Conservation (phyloP, 2,329 filamentous ascomycete genomes). For the Dactylellina sp. region DNA sequence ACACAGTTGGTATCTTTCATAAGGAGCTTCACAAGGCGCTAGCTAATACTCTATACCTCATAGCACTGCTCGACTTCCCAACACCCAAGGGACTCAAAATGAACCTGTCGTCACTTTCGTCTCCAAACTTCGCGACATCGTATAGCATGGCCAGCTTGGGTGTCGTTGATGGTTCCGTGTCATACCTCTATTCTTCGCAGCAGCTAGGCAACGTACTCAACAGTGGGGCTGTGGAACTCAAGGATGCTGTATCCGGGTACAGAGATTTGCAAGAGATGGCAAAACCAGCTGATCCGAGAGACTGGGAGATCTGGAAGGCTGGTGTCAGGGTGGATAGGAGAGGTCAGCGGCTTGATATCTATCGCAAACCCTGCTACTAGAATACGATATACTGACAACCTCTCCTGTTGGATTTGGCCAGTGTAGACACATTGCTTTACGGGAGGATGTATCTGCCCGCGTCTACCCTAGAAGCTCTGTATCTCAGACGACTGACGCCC, state of each 20-base stretch:
- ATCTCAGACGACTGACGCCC: constrained; percentile 81
- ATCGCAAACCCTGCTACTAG: too few species aligned
- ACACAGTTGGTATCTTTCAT: constrained; percentile 62
- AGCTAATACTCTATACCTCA: constrained; percentile 38
- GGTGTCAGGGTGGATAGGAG: constrained; percentile 68
- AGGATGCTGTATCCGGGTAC: constrained; percentile 83
- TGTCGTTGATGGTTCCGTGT: constrained; percentile 94
- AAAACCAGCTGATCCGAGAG: constrained; percentile 67
- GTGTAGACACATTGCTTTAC: constrained; percentile 74
- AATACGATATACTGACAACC: constrained; percentile 24
- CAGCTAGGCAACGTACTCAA: constrained; percentile 75
- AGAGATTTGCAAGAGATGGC: constrained; percentile 77
- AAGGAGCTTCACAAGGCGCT: not conserved
- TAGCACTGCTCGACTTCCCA: constrained; percentile 86
- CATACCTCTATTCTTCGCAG: constrained; percentile 92
- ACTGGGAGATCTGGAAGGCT: constrained; percentile 70
- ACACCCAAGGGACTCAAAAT: constrained; percentile 86
- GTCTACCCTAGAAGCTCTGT: constrained; percentile 85
- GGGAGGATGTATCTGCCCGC: constrained; percentile 84
- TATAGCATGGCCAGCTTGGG: constrained; percentile 91
- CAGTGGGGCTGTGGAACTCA: constrained; percentile 80
- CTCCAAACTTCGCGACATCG: constrained; percentile 91
- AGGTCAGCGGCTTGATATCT: constrained; percentile 61
- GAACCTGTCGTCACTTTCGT: constrained; percentile 89
- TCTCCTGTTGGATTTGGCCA: constrained; percentile 50